Percentiles rank a stretch among this genome's conserved stretches.
Evolutionary conservation across 1,284 basidiomycete genomes (phyloP).

Genomic region (Volvariella surrecta): DNA sequence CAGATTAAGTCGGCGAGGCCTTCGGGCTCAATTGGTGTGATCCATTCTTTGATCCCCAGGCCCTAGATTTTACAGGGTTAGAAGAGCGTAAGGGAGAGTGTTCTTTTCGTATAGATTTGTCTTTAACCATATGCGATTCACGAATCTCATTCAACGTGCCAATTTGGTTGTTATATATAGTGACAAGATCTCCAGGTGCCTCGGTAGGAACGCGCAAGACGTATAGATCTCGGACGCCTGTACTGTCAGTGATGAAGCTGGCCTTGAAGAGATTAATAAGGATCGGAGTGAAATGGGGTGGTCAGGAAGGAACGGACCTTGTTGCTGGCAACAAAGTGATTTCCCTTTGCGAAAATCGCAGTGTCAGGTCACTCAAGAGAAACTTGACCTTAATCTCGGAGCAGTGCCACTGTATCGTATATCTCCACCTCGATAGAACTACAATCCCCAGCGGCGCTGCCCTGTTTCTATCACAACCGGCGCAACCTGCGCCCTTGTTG

Average conservation of each 20-base stretch:
- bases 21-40: neutral
- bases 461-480: too few relatives aligned
- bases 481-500: too few relatives aligned
- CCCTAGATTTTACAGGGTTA: neutral
- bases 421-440: too few relatives aligned
- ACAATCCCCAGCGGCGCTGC: too few relatives aligned
- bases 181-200: neutral
- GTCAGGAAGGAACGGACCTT: neutral
- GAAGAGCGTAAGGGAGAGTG: neutral
- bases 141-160: neutral
- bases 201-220: neutral
- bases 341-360: neutral
- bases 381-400: too few relatives aligned
- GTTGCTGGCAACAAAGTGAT: neutral
- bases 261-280: neutral
- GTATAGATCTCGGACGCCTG: neutral
- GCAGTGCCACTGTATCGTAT: too few relatives aligned
- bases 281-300: neutral
- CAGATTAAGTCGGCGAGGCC: neutral
- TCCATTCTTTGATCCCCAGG: neutral
- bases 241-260: neutral
- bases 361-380: too few relatives aligned
- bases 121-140: neutral
- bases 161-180: neutral
- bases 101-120: neutral